These are phyloP conservation scores for Myxozyma udenii DNA, from an alignment of 805 yeast species.

Conservation along the genomic window DNA sequence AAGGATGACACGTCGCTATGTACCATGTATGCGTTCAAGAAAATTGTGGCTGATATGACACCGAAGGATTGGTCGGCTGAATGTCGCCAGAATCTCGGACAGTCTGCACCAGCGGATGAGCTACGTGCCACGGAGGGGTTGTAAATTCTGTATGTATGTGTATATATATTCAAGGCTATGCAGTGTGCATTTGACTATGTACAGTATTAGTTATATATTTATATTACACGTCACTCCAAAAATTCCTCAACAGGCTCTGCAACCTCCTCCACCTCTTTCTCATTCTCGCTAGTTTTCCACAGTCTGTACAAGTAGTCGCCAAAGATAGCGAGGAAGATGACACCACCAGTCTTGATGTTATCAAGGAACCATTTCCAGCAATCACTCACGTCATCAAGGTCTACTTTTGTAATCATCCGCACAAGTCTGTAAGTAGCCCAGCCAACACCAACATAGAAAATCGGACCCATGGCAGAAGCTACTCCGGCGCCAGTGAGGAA, in stretches of 20 bases:
- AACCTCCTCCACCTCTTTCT: neutral
- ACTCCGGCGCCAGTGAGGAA: slow-evolving; percentile 66
- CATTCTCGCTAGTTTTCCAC: neutral
- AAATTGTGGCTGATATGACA: slow-evolving; percentile 6
- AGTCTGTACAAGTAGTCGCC: slow-evolving; percentile 38
- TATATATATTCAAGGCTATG: too few species aligned
- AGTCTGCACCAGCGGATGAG: slow-evolving; percentile 1
- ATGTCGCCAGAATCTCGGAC: slow-evolving; percentile 3
- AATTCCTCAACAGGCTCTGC: too few species aligned
- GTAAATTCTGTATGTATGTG: neutral
- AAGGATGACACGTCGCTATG: slow-evolving; percentile 15
- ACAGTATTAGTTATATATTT: too few species aligned
- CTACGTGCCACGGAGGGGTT: neutral
- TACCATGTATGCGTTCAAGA: slow-evolving; percentile 16
- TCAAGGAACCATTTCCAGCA: slow-evolving; percentile 81
- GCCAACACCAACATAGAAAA: slow-evolving; percentile 63
- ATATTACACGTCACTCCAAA: too few species aligned
- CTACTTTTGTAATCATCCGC: slow-evolving; percentile 66
- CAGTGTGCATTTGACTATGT: too few species aligned
- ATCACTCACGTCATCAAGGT: slow-evolving; percentile 70
- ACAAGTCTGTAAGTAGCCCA: slow-evolving; percentile 67
- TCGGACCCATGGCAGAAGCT: slow-evolving; percentile 79
- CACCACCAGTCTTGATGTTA: slow-evolving; percentile 63
- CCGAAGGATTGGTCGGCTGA: slow-evolving; percentile 8
- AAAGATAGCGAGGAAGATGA: slow-evolving; percentile 39